phyloP scores from a whole-genome alignment of 257 asterid species.

The Nicotiana paniculata region DNA sequence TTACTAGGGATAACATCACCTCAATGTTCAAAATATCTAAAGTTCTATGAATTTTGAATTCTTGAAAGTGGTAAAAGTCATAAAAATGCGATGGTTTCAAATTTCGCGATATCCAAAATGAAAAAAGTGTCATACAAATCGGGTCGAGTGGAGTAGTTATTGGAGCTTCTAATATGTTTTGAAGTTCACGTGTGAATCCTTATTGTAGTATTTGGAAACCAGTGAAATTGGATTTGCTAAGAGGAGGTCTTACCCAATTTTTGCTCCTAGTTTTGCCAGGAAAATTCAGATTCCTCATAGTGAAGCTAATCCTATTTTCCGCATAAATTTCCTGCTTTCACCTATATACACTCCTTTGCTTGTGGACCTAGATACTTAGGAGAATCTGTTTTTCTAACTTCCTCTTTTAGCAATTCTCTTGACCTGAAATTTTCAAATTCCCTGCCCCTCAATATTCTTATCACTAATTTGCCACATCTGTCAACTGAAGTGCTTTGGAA shows the following conservation, averaged over 20 bases:
- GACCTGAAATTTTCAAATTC: not conserved
- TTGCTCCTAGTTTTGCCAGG: not conserved
- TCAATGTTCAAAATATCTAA: not conserved
- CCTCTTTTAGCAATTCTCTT: not conserved
- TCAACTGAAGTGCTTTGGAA: not conserved
- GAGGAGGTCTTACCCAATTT: not conserved
- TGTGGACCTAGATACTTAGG: not conserved
- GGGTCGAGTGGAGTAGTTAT: not conserved
- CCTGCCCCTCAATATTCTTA: not conserved
- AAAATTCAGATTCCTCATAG: not conserved
- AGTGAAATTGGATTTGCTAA: not conserved
- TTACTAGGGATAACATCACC: not conserved
- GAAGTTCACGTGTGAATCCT: not conserved
- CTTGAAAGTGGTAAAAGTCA: not conserved
- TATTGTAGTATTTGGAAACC: not conserved
- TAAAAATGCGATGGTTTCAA: not conserved
- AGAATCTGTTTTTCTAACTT: not conserved
- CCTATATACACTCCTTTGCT: not conserved
- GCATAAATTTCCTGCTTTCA: not conserved
- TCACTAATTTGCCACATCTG: not conserved
- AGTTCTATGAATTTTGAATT: not conserved
- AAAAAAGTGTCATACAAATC: not conserved
- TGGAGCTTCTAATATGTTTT: not conserved
- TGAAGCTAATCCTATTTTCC: not conserved
- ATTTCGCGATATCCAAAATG: not conserved